Conservation (phyloP, 331 rosid genomes). For the Stylosanthes scabra region DNA sequence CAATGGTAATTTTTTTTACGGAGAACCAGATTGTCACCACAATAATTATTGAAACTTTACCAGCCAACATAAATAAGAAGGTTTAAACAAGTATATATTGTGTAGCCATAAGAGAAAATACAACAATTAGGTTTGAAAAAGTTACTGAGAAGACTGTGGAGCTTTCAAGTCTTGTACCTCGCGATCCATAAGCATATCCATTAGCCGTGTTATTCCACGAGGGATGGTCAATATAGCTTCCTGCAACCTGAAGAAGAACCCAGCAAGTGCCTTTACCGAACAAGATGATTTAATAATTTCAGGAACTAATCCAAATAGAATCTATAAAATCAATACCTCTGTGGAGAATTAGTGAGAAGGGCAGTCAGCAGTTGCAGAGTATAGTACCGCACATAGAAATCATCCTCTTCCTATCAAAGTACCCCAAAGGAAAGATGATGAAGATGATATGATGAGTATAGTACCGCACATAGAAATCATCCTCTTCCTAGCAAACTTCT, state of each 20-base stretch:
- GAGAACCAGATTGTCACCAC: background rate
- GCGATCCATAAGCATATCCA: conserved; percentile 99
- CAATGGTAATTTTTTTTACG: background rate
- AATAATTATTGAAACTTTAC: conserved; percentile 5
- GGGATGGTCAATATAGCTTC: conserved; percentile 95
- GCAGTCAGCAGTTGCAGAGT: conserved; percentile 94
- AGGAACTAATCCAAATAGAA: conserved; percentile 31
- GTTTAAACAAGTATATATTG: conserved; percentile 2
- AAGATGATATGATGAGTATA: conserved; percentile 51
- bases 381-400: conserved; percentile 93
- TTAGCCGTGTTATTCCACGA: conserved; percentile 87
- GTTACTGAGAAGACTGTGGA: conserved; percentile 23
- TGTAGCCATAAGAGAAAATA: conserved; percentile 7
- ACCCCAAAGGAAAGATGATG: conserved; percentile 28
- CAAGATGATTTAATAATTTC: conserved; percentile 27
- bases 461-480: conserved; percentile 93
- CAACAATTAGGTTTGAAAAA: conserved; percentile 24
- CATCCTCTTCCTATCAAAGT: conserved; percentile 84
- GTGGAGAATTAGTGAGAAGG: conserved; percentile 83
- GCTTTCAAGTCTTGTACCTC: conserved; percentile 65
- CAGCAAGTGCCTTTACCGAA: conserved; percentile 43
- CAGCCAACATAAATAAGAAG: conserved; percentile 3
- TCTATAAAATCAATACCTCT: conserved; percentile 61
- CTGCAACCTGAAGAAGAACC: conserved; percentile 80
- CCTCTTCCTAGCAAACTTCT: conserved; percentile 70